Base-by-base conservation (phyloP, 371 early-diverging fungal genomes). In the Umbelopsis sp. region DNA sequence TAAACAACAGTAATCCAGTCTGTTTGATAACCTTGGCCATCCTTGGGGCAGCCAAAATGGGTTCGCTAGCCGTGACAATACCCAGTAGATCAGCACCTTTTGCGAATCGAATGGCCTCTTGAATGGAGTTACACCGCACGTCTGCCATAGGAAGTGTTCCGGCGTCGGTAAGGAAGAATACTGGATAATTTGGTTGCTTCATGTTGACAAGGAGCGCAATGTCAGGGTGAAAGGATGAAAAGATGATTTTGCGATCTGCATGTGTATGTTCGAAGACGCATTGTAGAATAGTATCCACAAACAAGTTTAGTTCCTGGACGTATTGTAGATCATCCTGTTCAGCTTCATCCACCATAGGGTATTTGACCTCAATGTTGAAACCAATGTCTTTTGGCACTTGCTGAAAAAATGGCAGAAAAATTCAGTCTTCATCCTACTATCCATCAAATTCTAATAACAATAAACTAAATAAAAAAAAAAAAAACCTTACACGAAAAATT, bases 341-440 rank as follows among this genome's bases (percentile, higher is more conserved):
- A 14, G 93, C 92, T 73, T 98, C 97, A 68, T 94, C 91, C 20
- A 89, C 78, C 87, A 92, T 90, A 0, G 99, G 98, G 72, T 99
- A 98, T 78, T 99, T 99, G 72, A 99, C 88, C 78, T 99, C 99
- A 66, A 99, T 92, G 70, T 99, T 97, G 72, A 97, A 95, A 9
- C 97, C 98, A 12, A 93, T 87, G 7, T 82, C 68, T 14, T 79
- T 74, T 0, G 97, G 97, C 8, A 96, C 92, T 24, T 83, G 81
- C 85, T 86, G 68, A n/a, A n/a, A n/a, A 57, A 14, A n/a, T 25
- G 32, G 48, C 32, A 50, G 51, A 67, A 24, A 22, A 65, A 11
- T 29, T 63, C 20, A 50, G 41, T 12, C 41, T 41, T 41, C 41
- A 41, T 41, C 12, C 7, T 41, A 41, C 12, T 12, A 41, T 7